Conservation (phyloP, 2,329 filamentous ascomycete genomes). For the Fusarium sp. region DNA sequence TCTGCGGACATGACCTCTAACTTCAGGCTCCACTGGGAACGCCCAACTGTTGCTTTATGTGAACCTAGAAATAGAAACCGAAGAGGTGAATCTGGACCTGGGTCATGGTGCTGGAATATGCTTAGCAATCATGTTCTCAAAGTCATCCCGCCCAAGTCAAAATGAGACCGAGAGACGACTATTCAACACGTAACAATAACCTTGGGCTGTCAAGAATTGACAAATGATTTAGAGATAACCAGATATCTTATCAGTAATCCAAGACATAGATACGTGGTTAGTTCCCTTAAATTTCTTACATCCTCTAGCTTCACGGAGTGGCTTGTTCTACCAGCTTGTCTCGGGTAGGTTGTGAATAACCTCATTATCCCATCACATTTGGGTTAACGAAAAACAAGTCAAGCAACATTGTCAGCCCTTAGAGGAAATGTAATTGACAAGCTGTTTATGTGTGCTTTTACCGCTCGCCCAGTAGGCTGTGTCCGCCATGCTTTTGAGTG, state of each 20-base stretch:
- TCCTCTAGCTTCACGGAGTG: too few relatives aligned
- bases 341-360: neutral
- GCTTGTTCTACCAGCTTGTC: neutral
- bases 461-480: rapidly evolving
- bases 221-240: too few relatives aligned
- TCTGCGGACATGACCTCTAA: neutral
- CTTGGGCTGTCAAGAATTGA: too few relatives aligned
- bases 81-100: too few relatives aligned
- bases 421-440: rapidly evolving
- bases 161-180: too few relatives aligned
- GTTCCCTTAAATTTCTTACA: rapidly evolving
- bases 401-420: rapidly evolving
- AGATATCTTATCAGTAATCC: rapidly evolving
- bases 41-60: rapidly evolving
- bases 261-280: rapidly evolving
- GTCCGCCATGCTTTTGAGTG: neutral
- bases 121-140: neutral
- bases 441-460: rapidly evolving
- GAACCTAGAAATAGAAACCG: neutral
- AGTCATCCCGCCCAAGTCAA: too few relatives aligned
- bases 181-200: too few relatives aligned
- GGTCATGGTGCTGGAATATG: too few relatives aligned
- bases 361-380: rapidly evolving
- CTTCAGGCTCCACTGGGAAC: neutral
- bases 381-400: rapidly evolving